These are phyloP conservation scores for Solanum arcanum DNA, from an alignment of 257 asterid genomes.

Conservation along the genomic window DNA sequence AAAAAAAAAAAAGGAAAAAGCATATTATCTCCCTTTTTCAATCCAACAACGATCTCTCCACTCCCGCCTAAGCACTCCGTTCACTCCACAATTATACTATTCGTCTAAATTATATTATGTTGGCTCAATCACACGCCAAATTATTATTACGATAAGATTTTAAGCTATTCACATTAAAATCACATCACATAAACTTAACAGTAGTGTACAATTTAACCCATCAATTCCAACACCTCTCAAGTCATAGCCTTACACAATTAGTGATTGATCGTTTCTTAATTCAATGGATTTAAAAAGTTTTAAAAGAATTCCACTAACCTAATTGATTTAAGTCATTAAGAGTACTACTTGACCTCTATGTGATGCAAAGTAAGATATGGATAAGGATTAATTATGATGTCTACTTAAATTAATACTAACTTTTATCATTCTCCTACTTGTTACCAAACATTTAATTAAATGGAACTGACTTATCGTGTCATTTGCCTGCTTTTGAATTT, in stretches of 20 bases:
- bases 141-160: background rate
- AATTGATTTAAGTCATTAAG: background rate
- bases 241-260: background rate
- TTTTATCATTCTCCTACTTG: background rate
- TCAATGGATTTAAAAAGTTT: background rate
- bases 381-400: background rate
- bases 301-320: background rate
- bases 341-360: background rate
- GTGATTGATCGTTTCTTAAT: background rate
- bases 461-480: background rate
- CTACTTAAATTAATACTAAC: background rate
- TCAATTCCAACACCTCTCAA: background rate
- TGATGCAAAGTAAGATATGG: background rate
- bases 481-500: background rate
- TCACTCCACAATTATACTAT: background rate
- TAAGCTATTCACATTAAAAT: background rate
- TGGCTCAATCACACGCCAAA: background rate
- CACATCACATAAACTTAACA: background rate
- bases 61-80: no score
- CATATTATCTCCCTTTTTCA: no score
- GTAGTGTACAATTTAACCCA: background rate
- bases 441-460: background rate
- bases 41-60: no score
- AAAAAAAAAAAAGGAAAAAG: no score
- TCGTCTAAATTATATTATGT: background rate